phyloP scores from a whole-genome alignment of 148 eudicot species.

The Rhododendron williamsianum region DNA sequence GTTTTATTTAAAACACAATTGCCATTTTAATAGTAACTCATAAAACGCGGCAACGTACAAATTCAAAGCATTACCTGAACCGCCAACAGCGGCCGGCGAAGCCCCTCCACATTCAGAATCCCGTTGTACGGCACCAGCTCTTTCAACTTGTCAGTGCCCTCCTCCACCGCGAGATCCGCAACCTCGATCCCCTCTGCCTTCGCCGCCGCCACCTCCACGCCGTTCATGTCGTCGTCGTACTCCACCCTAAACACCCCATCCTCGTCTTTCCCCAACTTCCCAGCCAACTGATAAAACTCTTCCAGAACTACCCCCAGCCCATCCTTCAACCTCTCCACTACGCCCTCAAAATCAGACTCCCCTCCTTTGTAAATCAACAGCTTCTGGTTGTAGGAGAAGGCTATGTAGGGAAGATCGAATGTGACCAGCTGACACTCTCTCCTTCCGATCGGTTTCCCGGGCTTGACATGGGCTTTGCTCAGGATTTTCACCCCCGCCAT shows the following conservation, averaged over 20 bases:
- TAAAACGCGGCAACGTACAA: neutral
- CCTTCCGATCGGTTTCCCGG: slow-evolving; percentile 53
- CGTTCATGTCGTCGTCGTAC: slow-evolving; percentile 77
- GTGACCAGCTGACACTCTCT: slow-evolving; percentile 75
- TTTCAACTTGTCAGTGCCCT: slow-evolving; percentile 45
- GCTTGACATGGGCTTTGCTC: slow-evolving; percentile 54
- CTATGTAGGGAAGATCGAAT: slow-evolving; percentile 88
- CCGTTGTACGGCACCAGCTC: slow-evolving; percentile 71
- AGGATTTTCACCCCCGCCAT: slow-evolving; percentile 42
- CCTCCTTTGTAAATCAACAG: slow-evolving; percentile 58
- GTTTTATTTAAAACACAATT: too few species aligned
- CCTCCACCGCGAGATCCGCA: slow-evolving; percentile 44
- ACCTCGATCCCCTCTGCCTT: slow-evolving; percentile 29
- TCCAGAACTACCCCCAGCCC: slow-evolving; percentile 61
- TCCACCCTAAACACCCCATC: slow-evolving; percentile 84
- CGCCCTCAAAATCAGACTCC: slow-evolving; percentile 36
- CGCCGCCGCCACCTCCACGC: slow-evolving; percentile 71
- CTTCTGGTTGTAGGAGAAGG: slow-evolving; percentile 90
- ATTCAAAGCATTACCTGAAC: slow-evolving; percentile 51
- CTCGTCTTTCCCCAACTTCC: slow-evolving; percentile 66
- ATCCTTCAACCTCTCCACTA: slow-evolving; percentile 52
- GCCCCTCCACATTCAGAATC: slow-evolving; percentile 77
- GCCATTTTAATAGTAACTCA: too few species aligned
- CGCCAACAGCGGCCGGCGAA: slow-evolving; percentile 65
- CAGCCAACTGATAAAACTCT: slow-evolving; percentile 81